Evolutionary conservation across 257 asterid genomes (phyloP).

Genomic region (Gentiana straminea): DNA sequence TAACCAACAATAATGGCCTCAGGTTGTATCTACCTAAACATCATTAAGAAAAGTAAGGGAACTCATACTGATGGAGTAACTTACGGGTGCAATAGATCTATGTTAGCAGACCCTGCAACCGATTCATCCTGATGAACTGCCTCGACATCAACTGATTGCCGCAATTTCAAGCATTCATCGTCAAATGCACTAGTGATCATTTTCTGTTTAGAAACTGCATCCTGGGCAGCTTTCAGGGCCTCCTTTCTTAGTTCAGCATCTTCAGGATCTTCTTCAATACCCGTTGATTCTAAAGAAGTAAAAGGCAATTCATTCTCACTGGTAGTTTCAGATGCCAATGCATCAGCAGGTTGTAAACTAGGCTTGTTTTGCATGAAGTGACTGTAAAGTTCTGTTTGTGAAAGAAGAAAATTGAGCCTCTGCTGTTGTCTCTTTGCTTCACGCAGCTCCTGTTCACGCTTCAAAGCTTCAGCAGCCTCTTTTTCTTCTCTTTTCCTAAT

Average conservation of each 20-base stretch:
- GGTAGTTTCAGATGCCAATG: slow-evolving; percentile 27
- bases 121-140: slow-evolving; percentile 57
- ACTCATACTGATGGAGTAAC: slow-evolving; percentile 16
- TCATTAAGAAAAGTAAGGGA: not conserved
- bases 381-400: slow-evolving; percentile 98
- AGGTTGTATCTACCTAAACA: not conserved
- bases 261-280: slow-evolving; percentile 72
- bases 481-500: slow-evolving; percentile 94
- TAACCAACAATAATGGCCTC: too few species aligned
- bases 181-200: slow-evolving; percentile 79
- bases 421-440: slow-evolving; percentile 99
- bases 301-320: slow-evolving; percentile 39
- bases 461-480: slow-evolving; percentile 99
- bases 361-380: slow-evolving; percentile 97
- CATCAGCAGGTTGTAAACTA: slow-evolving; percentile 56
- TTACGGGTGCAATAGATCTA: slow-evolving; percentile 92
- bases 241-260: slow-evolving; percentile 90
- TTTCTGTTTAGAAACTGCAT: slow-evolving; percentile 99
- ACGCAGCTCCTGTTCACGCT: slow-evolving; percentile 98
- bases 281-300: slow-evolving; percentile 48
- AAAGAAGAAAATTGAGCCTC: slow-evolving; percentile 87
- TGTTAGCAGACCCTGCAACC: slow-evolving; percentile 57
- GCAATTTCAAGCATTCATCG: slow-evolving; percentile 64
- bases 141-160: slow-evolving; percentile 54
- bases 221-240: slow-evolving; percentile 97